These are phyloP conservation scores for Amphibolis antarctica DNA, from an alignment of 106 monocot genomes.

Conservation along the genomic window DNA sequence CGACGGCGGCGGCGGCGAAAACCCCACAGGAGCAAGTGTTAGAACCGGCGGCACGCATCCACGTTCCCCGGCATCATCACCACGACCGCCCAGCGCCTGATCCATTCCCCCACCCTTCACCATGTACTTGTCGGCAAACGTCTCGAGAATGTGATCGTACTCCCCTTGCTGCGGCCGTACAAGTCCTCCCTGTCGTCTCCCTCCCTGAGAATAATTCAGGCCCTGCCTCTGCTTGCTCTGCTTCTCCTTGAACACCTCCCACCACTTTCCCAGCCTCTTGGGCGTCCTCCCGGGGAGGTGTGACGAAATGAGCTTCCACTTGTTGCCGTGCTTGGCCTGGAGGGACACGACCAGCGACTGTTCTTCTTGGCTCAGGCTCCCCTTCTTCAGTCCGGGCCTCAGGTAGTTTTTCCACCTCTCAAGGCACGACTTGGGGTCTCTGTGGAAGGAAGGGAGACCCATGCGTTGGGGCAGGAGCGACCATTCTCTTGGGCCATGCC, in stretches of 20 bases:
- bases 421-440: constrained; percentile 24
- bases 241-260: constrained; percentile 24
- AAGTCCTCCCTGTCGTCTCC: neutral
- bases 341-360: constrained; percentile 16
- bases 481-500: constrained; percentile 17
- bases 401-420: constrained; percentile 33
- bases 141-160: constrained; percentile 17
- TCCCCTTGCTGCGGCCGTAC: neutral
- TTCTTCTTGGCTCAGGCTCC: constrained; percentile 14
- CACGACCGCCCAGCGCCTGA: neutral
- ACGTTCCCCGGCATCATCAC: neutral
- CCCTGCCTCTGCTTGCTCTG: constrained; percentile 3
- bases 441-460: constrained; percentile 5
- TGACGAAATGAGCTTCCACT: constrained; percentile 24
- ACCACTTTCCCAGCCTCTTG: constrained; percentile 31
- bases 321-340: constrained; percentile 20
- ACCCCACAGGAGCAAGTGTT: constrained; percentile 2
- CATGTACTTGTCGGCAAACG: constrained; percentile 16
- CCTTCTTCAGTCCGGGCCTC: constrained; percentile 20
- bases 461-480: constrained; percentile 6
- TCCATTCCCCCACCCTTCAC: neutral
- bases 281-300: constrained; percentile 21
- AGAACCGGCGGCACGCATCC: constrained; percentile 1
- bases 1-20: neutral
- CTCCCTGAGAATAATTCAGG: neutral